Base-by-base conservation (phyloP, 139 green algal genomes). In the Chlorella sp. region DNA sequence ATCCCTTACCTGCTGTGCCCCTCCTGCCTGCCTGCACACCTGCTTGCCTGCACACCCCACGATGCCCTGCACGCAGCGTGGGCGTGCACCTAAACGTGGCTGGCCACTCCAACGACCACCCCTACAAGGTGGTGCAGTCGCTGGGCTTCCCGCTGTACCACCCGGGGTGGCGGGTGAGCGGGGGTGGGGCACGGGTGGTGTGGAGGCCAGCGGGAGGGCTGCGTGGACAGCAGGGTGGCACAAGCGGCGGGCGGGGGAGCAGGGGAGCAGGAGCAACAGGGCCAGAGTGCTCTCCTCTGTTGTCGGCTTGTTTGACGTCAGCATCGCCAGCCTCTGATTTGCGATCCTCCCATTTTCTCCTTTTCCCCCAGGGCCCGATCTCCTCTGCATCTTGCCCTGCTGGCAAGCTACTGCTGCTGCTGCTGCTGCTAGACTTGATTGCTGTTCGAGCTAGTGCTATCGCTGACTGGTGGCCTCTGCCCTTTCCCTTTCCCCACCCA, bases 101-200 rank as follows among this genome's bases (percentile, higher is more conserved):
- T 3, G 71, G 94, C 19, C 98, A 99, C 94, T 95, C 94, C 34
- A 95, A 89, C 80, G 86, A 89, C 64, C 97, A 99, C 86, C 93
- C 94, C 82, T 99, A 98, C 90, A 92, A 94, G 21, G 95, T 99
- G 3, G 93, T 99, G 66, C 97, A 99, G 91, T 97, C 97, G 88
- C 93, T 99, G 39, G 96, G 92, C 91, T 99, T 99, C 86, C 97
- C 98, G 14, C 92, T 99, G 36, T 97, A 97, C 81, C 89, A 97
- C 36, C 94, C 94, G 30, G 96, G 96, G 69, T 99, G 98, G 98
- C 96, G 96, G 89, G 96, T 97, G 88, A 94, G 95, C 66, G 0
- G 40, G 40, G 75, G 1, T 26, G 82, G 32, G 69, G 36, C 32
- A 61, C 39, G n/a, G n/a, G n/a, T n/a, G n/a, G n/a, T n/a, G n/a